phyloP scores from a whole-genome alignment of 2,329 filamentous ascomycete genomes.

The Ceratocystis eucalypticola region DNA sequence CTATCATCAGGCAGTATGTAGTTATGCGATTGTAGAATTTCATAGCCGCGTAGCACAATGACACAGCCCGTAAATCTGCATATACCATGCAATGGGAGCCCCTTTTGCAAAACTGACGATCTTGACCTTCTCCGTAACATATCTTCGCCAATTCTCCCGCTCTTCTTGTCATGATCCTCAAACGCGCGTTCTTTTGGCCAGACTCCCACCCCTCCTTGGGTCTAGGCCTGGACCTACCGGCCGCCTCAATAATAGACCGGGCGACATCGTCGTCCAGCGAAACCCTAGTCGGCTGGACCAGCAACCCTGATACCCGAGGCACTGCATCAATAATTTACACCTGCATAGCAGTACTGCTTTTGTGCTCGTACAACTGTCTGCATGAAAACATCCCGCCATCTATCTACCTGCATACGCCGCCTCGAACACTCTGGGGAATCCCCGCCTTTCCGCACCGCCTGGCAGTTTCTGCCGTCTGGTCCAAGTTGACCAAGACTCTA shows the following conservation, averaged over 20 bases:
- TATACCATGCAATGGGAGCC: background rate
- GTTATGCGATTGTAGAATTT: background rate
- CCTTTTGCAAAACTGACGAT: background rate
- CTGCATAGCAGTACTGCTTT: constrained; percentile 11
- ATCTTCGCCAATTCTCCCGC: too few relatives aligned
- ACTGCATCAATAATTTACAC: constrained; percentile 10
- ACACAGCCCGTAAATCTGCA: background rate
- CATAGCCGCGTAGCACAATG: background rate
- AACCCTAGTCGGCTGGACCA: constrained; percentile 1
- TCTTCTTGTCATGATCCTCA: background rate
- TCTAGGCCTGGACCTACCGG: background rate
- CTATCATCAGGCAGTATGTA: background rate
- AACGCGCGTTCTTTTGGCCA: background rate
- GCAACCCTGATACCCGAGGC: constrained; percentile 2
- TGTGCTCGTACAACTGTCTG: constrained; percentile 13
- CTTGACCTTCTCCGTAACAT: background rate
- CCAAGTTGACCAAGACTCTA: background rate
- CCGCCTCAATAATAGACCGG: background rate
- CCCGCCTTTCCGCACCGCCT: constrained; percentile 5
- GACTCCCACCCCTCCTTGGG: background rate
- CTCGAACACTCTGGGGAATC: background rate
- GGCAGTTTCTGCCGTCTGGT: background rate
- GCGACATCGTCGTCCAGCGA: background rate
- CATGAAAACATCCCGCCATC: background rate
- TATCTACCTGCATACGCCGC: background rate